Conservation (phyloP, 805 yeast species). For the Scheffersomyces lignosus region DNA sequence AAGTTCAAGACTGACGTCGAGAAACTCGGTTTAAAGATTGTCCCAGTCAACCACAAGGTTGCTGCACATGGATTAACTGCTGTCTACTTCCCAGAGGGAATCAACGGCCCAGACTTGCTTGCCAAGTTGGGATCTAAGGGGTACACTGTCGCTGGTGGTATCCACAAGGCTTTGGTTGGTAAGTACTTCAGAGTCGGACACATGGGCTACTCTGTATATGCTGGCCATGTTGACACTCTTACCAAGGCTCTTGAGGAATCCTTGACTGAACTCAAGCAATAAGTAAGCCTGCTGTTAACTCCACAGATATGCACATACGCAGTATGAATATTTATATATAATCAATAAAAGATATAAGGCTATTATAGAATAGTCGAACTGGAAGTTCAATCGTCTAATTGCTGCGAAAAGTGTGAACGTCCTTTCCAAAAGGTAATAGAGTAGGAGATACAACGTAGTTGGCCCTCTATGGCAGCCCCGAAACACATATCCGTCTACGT, state of each 20-base stretch:
- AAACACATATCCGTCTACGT: too few species aligned
- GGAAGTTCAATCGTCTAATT: too few species aligned
- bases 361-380: too few species aligned
- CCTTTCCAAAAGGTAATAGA: too few species aligned
- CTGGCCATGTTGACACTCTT: constrained; percentile 40
- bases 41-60: constrained; percentile 55
- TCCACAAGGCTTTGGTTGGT: constrained; percentile 74
- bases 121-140: constrained; percentile 60
- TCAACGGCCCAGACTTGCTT: constrained; percentile 68
- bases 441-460: too few species aligned
- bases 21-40: constrained; percentile 64
- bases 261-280: constrained; percentile 29
- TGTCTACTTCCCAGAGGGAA: constrained; percentile 74
- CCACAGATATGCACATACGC: too few species aligned
- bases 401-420: too few species aligned
- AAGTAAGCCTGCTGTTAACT: too few species aligned
- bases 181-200: constrained; percentile 94
- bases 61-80: constrained; percentile 92
- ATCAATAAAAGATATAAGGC: too few species aligned
- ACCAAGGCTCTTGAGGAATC: constrained; percentile 37
- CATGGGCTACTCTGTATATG: constrained; percentile 78
- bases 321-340: too few species aligned
- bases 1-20: constrained; percentile 61
- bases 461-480: too few species aligned
- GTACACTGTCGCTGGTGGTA: constrained; percentile 84